These are phyloP conservation scores for Magnolia officinalis DNA, from an alignment of 164 flowering plant genomes.

Conservation along the genomic window DNA sequence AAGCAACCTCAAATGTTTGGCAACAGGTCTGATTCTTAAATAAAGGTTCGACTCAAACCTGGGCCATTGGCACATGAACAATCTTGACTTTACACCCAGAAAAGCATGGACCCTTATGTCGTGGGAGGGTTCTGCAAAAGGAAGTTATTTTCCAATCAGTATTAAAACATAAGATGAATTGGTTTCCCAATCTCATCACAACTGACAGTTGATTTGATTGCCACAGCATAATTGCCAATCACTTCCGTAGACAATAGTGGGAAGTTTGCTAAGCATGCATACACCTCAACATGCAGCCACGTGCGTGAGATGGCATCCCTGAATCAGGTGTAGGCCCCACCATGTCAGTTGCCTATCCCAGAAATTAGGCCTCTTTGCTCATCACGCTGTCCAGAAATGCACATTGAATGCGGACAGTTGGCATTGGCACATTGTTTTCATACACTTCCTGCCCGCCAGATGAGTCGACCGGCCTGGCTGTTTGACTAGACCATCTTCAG, in stretches of 20 bases:
- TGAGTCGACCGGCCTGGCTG: neutral
- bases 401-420: no score
- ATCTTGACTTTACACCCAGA: neutral
- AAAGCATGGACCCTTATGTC: constrained; percentile 4
- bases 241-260: neutral
- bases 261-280: neutral
- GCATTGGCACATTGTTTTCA: no score
- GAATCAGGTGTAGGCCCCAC: neutral
- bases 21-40: neutral
- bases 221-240: neutral
- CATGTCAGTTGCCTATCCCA: neutral
- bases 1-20: constrained; percentile 3
- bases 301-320: neutral
- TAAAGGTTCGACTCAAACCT: constrained; percentile 10
- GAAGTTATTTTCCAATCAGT: neutral
- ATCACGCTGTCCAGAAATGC: no score
- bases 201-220: neutral
- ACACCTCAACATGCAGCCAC: neutral
- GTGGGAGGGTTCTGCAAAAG: constrained; percentile 13
- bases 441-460: neutral
- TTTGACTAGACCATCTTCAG: neutral
- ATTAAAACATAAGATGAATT: neutral
- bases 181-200: neutral
- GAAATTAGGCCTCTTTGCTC: neutral
- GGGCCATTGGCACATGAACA: neutral